Evolutionary conservation across 2,329 filamentous ascomycete genomes (phyloP), one percentile per base, ranked within the genome.

Genomic region (Ophiosphaerella herpotricha): DNA sequence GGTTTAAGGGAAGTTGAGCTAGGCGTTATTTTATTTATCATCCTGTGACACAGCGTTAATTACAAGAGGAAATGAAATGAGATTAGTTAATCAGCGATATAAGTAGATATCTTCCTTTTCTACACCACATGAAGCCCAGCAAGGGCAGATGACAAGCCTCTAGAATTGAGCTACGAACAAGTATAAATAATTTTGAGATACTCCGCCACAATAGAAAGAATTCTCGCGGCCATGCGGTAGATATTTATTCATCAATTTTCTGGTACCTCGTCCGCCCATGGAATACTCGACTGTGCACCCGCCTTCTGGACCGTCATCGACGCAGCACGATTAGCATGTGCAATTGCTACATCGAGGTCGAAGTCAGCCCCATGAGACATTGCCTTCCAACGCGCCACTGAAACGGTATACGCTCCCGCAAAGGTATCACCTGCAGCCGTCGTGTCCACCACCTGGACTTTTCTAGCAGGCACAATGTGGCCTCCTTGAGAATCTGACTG

Each of bases 401-500:
- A 83, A 23, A 94, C 83, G 2, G 90, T 89, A 71, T 96, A 96
- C 18, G 85, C 88, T 2, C 94, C 93, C 5, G 95, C 90, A 75
- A 97, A 97, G 0, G 93, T 97, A 72, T 97, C 93, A 0, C 93
- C 93, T 5, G 94, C 94, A 1, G 89, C 93, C 7, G 93, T 97
- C 1, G 93, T 97, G 72, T 97, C 93, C 4, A 97, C 85, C 1
- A 97, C 93, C 48, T 82, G 75, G 14, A 90, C 87, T 72, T 88
- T 87, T 54, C 83, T 80, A 0, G 89, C 90, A 4, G 78, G 76
- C 1, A 91, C 73, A 23, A 78, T 68, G 9, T 60, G 61, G 0
- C 57, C 85, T 65, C 72, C 63, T 34, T 70, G 64, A 7, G 70
- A 69, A 3, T 71, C 69, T 1, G 77, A 80, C 44, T 77, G 77